Evolutionary conservation across 164 flowering plant species (phyloP), one percentile per base, ranked within the genome.

Genomic region (Chimonanthus salicifolius): DNA sequence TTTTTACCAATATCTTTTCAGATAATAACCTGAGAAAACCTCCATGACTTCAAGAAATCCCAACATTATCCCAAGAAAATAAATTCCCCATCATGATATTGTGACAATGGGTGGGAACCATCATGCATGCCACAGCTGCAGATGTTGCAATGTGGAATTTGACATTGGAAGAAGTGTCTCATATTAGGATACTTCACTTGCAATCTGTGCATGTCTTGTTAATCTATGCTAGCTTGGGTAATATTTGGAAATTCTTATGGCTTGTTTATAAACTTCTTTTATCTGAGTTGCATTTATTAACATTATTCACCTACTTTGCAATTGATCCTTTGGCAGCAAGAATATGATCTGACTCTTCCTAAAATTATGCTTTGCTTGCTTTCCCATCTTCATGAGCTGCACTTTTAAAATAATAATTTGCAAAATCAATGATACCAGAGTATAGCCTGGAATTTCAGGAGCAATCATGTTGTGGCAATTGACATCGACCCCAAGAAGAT

Each of bases 401-500:
- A 45, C 2, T 60, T 47, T 33, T 62, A 15, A 66, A 43, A 47
- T 9, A 47, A 2, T 13, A 45, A 18, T 44, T 46, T 50, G 33
- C 8, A 20, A 11, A 66, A 44, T 44, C n/a, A n/a, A 5, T 48
- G 10, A 10, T 65, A 58, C 8, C 62, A 70, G 18, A 62, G 18
- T 13, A 47, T 47, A 20, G 47, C 60, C 11, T 74, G 50, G 45
- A 66, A 71, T 76, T 82, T 73, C 86, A 94, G 97, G 88, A 71
- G 86, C 75, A 80, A 77, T 62, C 88, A 88, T 82, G 97, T 93
- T n/a, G 83, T 86, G 78, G 98, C 97, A 67, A 82, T 95, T 80
- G 99, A 95, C 82, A 88, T 95, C 73, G 97, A 93, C 82, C 92
- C 91, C 45, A 84, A 76, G 78, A 95, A 86, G 87, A 88, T 95